Evolutionary conservation across 495 filamentous ascomycete species (phyloP).

Genomic region (Hypoxylon rickii): DNA sequence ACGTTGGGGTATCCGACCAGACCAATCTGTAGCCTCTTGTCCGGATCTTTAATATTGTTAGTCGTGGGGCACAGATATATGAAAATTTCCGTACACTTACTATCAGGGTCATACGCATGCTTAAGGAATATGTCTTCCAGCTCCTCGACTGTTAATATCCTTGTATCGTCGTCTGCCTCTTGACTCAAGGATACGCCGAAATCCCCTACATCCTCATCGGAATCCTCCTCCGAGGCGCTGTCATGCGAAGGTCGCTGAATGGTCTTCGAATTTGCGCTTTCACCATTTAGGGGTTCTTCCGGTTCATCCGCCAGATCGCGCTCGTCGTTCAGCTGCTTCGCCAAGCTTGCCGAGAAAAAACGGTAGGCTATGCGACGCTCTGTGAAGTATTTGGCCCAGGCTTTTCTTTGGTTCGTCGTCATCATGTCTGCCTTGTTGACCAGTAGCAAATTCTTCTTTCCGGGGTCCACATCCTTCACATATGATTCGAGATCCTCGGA

Average conservation of each 20-base stretch:
- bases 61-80: not conserved
- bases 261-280: conserved; percentile 40
- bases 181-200: conserved; percentile 37
- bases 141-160: conserved; percentile 90
- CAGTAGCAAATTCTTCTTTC: conserved; percentile 88
- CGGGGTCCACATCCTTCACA: conserved; percentile 85
- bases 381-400: conserved; percentile 90
- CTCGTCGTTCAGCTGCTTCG: conserved; percentile 84
- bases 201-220: conserved; percentile 48
- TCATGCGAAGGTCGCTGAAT: conserved; percentile 21
- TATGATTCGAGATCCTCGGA: conserved; percentile 93
- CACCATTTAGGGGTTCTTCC: conserved; percentile 42
- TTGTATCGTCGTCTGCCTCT: conserved; percentile 61
- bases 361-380: conserved; percentile 79
- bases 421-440: conserved; percentile 99
- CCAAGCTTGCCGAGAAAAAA: conserved; percentile 94
- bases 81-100: conserved; percentile 38
- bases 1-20: conserved; percentile 99
- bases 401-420: conserved; percentile 79
- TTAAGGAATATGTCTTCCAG: conserved; percentile 85
- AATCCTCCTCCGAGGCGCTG: conserved; percentile 34
- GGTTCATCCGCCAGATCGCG: conserved; percentile 51
- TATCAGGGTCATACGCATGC: conserved; percentile 64
- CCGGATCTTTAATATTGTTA: conserved; percentile 37
- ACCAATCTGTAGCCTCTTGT: conserved; percentile 82